Evolutionary conservation across 352 stramenopile species (phyloP).

Genomic region (Lagenidium sp.): DNA sequence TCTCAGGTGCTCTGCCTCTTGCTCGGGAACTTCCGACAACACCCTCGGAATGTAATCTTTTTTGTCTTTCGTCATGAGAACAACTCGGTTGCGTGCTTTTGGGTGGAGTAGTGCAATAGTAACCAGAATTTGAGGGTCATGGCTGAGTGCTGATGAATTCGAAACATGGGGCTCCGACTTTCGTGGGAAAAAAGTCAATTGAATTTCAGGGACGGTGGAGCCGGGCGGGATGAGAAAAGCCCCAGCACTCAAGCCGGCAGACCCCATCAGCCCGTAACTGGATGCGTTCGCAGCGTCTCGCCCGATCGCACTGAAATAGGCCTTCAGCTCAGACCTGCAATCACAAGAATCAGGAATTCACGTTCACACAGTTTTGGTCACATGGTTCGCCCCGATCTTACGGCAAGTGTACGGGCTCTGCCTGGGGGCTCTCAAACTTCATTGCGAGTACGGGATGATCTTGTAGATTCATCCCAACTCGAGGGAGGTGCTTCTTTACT

Average conservation of each 20-base stretch:
- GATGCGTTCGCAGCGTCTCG: slow-evolving; percentile 16
- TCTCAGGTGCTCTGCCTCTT: slow-evolving; percentile 35
- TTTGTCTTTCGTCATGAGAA: slow-evolving; percentile 22
- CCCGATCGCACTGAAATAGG: slow-evolving; percentile 36
- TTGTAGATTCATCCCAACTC: slow-evolving; percentile 85
- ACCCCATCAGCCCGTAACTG: slow-evolving; percentile 48
- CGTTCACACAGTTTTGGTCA: slow-evolving; percentile 22
- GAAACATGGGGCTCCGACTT: slow-evolving; percentile 72
- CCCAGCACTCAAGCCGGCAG: slow-evolving; percentile 57
- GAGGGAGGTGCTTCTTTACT: slow-evolving; percentile 54
- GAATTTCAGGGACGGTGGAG: slow-evolving; percentile 65
- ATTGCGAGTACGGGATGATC: slow-evolving; percentile 82
- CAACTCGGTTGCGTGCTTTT: slow-evolving; percentile 33
- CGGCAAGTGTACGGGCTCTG: slow-evolving; percentile 28
- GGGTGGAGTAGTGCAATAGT: slow-evolving; percentile 75
- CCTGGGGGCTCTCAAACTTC: slow-evolving; percentile 33
- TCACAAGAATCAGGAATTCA: neutral
- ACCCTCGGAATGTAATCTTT: slow-evolving; percentile 36
- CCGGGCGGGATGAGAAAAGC: slow-evolving; percentile 70
- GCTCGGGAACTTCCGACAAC: slow-evolving; percentile 36
- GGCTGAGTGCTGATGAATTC: slow-evolving; percentile 31
- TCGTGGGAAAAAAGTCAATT: slow-evolving; percentile 85
- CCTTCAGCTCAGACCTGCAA: slow-evolving; percentile 25
- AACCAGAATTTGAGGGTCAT: slow-evolving; percentile 52
- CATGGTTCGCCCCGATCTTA: no score